Evolutionary conservation across 768 basidiomycete species (phyloP), one percentile per base, ranked within the genome.

Genomic region (Panaeolus cyanescens): DNA sequence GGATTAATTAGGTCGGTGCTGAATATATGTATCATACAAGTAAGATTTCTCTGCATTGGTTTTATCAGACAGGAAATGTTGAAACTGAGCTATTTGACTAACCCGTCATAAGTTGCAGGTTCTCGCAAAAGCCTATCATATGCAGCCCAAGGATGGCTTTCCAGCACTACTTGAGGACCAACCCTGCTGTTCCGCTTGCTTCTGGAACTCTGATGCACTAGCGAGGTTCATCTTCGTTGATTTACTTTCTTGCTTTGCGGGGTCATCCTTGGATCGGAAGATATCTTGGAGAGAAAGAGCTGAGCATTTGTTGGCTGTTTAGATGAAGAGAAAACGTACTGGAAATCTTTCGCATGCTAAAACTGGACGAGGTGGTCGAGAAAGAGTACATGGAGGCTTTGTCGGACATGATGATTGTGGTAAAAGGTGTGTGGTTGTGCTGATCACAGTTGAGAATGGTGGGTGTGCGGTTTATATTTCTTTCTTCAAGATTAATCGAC

Each of bases 71-170:
- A n/a, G n/a, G n/a, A n/a, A n/a, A n/a, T n/a, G n/a, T n/a, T n/a
- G n/a, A n/a, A n/a, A n/a, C n/a, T n/a, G n/a, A n/a, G n/a, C n/a
- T n/a, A n/a, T n/a, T n/a, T n/a, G n/a, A n/a, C n/a, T n/a, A n/a
- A n/a, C n/a, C n/a, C n/a, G n/a, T n/a, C n/a, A n/a, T n/a, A n/a
- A n/a, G n/a, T n/a, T n/a, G n/a, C n/a, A 42, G 39, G 37, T 12
- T 17, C 10, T 33, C 40, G 34, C 36, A 30, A 57, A 34, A 37
- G 8, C 28, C 50, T 22, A 53, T 54, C 19, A 58, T 34, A 55
- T 65, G 22, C 28, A 32, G 39, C 68, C 69, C 32, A 73, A 32
- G 8, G 65, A 65, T 7, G 72, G 68, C 58, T 60, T 62, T n/a
- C 67, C 54, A 6, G 70, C 62, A 19, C 68, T 65, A 5, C 66